Evolutionary conservation across 2,329 filamentous ascomycete species (phyloP), one percentile per base, ranked within the genome.

Genomic region (Aureobasidium sp.): DNA sequence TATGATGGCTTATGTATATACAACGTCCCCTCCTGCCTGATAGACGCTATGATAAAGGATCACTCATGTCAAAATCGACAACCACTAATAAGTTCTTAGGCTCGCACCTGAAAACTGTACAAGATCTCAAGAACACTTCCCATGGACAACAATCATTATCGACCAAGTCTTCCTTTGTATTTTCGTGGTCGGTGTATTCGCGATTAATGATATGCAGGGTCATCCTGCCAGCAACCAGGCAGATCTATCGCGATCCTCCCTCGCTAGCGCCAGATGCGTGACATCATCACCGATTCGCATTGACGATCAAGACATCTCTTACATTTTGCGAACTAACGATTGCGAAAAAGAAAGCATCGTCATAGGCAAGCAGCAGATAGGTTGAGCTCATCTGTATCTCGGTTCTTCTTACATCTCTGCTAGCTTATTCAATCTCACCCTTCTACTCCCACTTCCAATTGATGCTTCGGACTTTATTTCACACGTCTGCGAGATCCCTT

Each of bases 401-500:
- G n/a, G 42, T 47, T 48, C 49, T 31, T 36, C 22, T 12, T 31
- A 4, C 15, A 9, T n/a, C n/a, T 51, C 36, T 51, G 20, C 22
- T 59, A 3, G 9, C n/a, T n/a, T n/a, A n/a, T 60, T 51, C 45
- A 27, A 31, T 20, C 36, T 51, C 36, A 8, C 12, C 5, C 9
- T 36, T 37, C 42, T 51, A 11, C 27, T 34, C n/a, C 25, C 20
- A 2, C 1, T 12, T 51, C 17, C 36, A 27, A 51, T 60, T 60
- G 44, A 60, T 60, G 57, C 57, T 60, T 60, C 57, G 57, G 22
- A 41, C 44, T 51, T 6, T 60, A 17, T 34, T 60, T 15, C 15
- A 41, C 9, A 41, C 45, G 39, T 25, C 57, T 60, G 44, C 34
- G 57, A 60, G 45, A 25, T 60, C 57, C 57, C 57, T 60, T 49